Percentiles rank a stretch among this genome's conserved stretches.
Evolutionary conservation across 2,329 filamentous ascomycete species (phyloP).

Genomic region (Colletotrichum cereale): DNA sequence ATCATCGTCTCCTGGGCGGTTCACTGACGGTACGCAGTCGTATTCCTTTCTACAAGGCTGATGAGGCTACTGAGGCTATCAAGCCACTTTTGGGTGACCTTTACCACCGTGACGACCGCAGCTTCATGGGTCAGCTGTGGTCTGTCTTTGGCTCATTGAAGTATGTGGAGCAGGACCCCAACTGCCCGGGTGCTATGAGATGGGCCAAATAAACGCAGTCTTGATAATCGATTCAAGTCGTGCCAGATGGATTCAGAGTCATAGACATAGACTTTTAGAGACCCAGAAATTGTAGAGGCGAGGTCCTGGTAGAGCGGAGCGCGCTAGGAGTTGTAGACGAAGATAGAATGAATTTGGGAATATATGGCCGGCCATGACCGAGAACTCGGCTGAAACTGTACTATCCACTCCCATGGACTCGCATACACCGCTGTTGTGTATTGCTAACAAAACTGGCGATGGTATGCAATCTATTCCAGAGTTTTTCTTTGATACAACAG

Average conservation of each 20-base stretch:
- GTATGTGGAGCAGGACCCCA: constrained; percentile 58
- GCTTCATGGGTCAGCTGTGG: constrained; percentile 61
- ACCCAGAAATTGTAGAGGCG: constrained; percentile 8
- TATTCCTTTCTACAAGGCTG: constrained; percentile 72
- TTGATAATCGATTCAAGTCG: not conserved
- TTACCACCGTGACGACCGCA: constrained; percentile 61
- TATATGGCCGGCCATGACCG: not conserved
- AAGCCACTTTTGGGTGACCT: constrained; percentile 66
- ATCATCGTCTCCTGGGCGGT: not conserved
- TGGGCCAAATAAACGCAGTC: constrained; percentile 47
- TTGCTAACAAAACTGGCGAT: no score
- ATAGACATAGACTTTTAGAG: constrained; percentile 28
- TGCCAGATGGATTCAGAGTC: constrained; percentile 14
- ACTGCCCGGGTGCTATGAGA: constrained; percentile 51
- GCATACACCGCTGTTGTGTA: not conserved
- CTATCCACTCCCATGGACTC: not conserved
- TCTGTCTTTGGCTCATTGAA: constrained; percentile 60
- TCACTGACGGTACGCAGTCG: constrained; percentile 46
- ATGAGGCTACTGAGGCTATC: constrained; percentile 70
- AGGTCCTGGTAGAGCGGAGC: constrained; percentile 8
- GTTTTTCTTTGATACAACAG: no score
- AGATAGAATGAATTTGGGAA: constrained; percentile 9
- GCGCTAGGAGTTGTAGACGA: not conserved
- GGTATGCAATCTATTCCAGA: not conserved
- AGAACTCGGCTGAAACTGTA: not conserved